A percentile compares a stretch with the other conserved stretches of the same genome.
These are phyloP conservation scores for Sambucus nigra DNA, from an alignment of 129 eudicot species.

Conservation along the genomic window DNA sequence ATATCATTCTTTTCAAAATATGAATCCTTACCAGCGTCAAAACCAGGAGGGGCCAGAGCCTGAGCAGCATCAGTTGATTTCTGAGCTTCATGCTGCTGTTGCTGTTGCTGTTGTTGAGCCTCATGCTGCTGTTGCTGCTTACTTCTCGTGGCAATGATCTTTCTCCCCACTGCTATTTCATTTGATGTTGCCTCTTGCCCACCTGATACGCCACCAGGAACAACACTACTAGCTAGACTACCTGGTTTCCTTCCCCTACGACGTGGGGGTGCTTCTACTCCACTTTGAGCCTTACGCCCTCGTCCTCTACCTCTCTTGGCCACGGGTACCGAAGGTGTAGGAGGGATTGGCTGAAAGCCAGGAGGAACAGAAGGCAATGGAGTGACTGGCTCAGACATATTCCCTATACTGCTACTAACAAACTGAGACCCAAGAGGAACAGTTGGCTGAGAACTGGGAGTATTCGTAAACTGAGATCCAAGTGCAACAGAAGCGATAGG, in stretches of 20 bases:
- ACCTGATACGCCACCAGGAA: constrained; percentile 14
- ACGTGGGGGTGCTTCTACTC: constrained; percentile 44
- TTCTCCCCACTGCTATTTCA: constrained; percentile 48
- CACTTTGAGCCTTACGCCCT: constrained; percentile 46
- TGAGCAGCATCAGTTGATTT: constrained; percentile 16
- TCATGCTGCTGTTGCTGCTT: constrained; percentile 38
- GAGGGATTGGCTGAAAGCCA: constrained; percentile 22
- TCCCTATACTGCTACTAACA: constrained; percentile 1
- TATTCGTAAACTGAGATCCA: not conserved
- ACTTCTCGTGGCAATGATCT: constrained; percentile 38
- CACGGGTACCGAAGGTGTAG: constrained; percentile 24
- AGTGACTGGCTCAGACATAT: constrained; percentile 20
- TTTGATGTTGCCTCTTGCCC: constrained; percentile 37
- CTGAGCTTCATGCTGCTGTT: constrained; percentile 32
- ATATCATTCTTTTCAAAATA: too few relatives aligned
- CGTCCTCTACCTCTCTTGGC: constrained; percentile 51
- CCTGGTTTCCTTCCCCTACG: constrained; percentile 52
- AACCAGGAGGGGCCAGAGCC: constrained; percentile 13
- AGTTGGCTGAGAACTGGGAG: constrained; percentile 1
- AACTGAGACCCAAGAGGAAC: constrained; percentile 23
- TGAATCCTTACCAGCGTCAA: constrained; percentile 17
- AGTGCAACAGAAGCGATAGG: not conserved
- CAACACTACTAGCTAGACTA: constrained; percentile 14
- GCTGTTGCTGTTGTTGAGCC: too few relatives aligned
- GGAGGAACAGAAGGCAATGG: constrained; percentile 18